Evolutionary conservation across 1,284 basidiomycete species (phyloP).

Genomic region (Ustilago nuda): DNA sequence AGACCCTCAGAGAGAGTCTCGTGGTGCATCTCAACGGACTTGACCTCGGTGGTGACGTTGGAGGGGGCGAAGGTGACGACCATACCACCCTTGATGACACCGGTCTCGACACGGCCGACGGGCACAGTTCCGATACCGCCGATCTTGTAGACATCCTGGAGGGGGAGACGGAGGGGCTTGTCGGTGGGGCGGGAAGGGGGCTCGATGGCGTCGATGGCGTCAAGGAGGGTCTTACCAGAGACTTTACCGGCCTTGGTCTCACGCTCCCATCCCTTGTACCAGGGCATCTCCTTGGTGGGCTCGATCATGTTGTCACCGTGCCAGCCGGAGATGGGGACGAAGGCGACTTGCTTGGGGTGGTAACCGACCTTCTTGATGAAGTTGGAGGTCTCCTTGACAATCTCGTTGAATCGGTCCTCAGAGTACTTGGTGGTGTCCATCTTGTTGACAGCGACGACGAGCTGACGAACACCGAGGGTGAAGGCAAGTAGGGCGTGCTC

Average conservation of each 20-base stretch:
- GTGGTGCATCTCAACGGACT: slow-evolving; percentile 99
- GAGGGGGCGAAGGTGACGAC: slow-evolving; percentile 92
- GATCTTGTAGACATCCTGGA: slow-evolving; percentile 99
- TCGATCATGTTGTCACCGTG: slow-evolving; percentile 99
- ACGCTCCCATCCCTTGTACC: slow-evolving; percentile 87
- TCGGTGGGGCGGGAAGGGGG: slow-evolving; percentile 95
- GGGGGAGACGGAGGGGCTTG: slow-evolving; percentile 99
- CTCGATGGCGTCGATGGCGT: slow-evolving; percentile 99
- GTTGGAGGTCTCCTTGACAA: slow-evolving; percentile 97
- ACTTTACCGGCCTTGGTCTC: slow-evolving; percentile 88
- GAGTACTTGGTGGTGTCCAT: slow-evolving; percentile 99
- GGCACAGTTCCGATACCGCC: slow-evolving; percentile 99
- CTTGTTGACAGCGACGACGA: slow-evolving; percentile 99
- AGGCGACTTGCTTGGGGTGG: slow-evolving; percentile 97
- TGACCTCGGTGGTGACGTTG: slow-evolving; percentile 99
- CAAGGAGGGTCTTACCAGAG: slow-evolving; percentile 99
- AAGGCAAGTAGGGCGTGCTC: slow-evolving; percentile 99
- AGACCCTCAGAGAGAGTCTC: slow-evolving; percentile 94
- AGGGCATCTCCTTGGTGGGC: slow-evolving; percentile 83
- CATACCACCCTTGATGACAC: slow-evolving; percentile 99
- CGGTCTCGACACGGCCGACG: slow-evolving; percentile 99
- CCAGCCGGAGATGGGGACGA: slow-evolving; percentile 99
- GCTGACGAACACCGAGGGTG: slow-evolving; percentile 99
- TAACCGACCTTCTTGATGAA: slow-evolving; percentile 99
- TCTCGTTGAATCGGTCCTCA: slow-evolving; percentile 99